phyloP scores from a whole-genome alignment of 495 filamentous ascomycete species.

The Penicillium dipodomyicola region DNA sequence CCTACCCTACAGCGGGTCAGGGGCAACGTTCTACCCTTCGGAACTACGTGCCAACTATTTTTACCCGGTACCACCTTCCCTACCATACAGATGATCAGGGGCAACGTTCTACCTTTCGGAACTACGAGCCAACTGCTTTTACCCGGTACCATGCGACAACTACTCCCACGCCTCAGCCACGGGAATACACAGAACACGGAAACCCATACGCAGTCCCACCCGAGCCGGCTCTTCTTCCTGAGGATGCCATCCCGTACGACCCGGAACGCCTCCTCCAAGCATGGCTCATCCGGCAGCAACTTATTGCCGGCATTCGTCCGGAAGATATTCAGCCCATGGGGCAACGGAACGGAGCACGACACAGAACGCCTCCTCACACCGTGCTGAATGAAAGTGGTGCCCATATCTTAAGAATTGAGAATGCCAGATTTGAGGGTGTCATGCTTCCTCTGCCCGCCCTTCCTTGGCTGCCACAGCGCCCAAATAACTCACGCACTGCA shows the following conservation, averaged over 20 bases:
- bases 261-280: slow-evolving; percentile 21
- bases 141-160: neutral
- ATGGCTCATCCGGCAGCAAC: slow-evolving; percentile 35
- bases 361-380: neutral
- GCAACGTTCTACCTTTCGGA: neutral
- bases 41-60: too few relatives aligned
- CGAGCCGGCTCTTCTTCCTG: neutral
- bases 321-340: slow-evolving; percentile 25
- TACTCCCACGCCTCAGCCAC: neutral
- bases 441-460: neutral
- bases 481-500: too few relatives aligned
- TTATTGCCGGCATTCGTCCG: slow-evolving; percentile 29
- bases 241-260: neutral
- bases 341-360: neutral
- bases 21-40: too few relatives aligned
- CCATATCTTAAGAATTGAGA: neutral
- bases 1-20: too few relatives aligned
- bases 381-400: neutral
- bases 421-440: neutral
- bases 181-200: neutral
- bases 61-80: too few relatives aligned
- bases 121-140: neutral
- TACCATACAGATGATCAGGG: neutral
- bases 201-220: neutral
- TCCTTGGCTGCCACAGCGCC: neutral